These are phyloP conservation scores for Wilcoxina mikolae DNA, from an alignment of 495 filamentous ascomycete genomes.

Conservation along the genomic window DNA sequence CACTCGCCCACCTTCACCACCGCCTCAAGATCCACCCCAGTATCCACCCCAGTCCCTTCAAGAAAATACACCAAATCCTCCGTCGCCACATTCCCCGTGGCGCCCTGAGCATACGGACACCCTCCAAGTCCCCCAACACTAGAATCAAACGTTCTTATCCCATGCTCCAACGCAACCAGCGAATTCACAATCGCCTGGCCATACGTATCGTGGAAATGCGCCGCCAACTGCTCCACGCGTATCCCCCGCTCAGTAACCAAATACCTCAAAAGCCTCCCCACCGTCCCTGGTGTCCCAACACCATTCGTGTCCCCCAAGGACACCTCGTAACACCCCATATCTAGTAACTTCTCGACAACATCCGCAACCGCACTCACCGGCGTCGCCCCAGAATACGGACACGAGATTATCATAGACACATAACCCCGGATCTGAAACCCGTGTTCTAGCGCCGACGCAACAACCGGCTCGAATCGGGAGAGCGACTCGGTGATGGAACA, in stretches of 20 bases:
- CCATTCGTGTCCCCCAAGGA: conserved; percentile 90
- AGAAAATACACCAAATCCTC: conserved; percentile 80
- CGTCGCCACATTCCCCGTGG: conserved; percentile 87
- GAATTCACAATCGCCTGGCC: conserved; percentile 87
- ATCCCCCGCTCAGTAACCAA: conserved; percentile 64
- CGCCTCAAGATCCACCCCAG: conserved; percentile 72
- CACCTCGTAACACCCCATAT: conserved; percentile 94
- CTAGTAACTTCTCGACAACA: conserved; percentile 65
- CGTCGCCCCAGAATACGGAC: conserved; percentile 85
- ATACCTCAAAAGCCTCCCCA: conserved; percentile 16
- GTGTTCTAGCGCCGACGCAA: conserved; percentile 52
- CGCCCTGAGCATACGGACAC: conserved; percentile 85
- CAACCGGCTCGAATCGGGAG: conserved; percentile 57
- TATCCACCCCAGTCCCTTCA: conserved; percentile 72
- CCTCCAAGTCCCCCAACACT: conserved; percentile 85
- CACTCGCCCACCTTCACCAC: conserved; percentile 72
- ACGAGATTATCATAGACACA: conserved; percentile 85
- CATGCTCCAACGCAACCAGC: conserved; percentile 71
- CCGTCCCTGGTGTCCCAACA: conserved; percentile 68
- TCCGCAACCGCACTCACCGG: conserved; percentile 64
- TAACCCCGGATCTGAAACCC: conserved; percentile 76
- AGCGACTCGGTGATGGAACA: conserved; percentile 73
- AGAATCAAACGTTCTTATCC: conserved; percentile 77
- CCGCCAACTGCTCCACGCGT: conserved; percentile 61
- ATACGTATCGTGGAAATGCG: conserved; percentile 97